Base-by-base conservation (phyloP, 2,329 filamentous ascomycete genomes). In the Calonectria pseudoreteaudii region DNA sequence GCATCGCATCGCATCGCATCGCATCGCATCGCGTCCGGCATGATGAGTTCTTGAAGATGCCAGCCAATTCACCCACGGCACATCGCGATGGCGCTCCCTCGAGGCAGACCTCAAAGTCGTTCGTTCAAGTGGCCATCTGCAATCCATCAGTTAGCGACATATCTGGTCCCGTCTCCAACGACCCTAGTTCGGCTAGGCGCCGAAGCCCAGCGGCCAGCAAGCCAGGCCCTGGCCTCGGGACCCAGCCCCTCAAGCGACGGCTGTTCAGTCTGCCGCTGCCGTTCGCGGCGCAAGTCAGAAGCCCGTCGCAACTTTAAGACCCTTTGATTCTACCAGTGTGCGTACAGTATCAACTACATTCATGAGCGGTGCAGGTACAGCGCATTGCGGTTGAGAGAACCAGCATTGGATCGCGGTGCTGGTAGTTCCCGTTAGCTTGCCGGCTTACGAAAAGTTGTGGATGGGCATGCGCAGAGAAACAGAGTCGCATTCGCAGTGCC, bases 91-190 rank as follows among this genome's bases (percentile, higher is more conserved):
- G 38, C 26, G 41, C 44, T 65, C 60, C 11, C 26, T 49, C 38
- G 41, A 65, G 41, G 60, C 60, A 65, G 28, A 23, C 41, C 60
- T 65, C 60, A 26, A 31, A 26, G 30, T 65, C 31, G 50, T 60
- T 34, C 65, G 44, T 72, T 69, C 70, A 68, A 76, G 75, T 74
- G 77, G 70, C 74, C 79, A 76, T 72, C 77, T 70, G 73, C 73
- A 72, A 80, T 78, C 74, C 78, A 78, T 80, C 62, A 73, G 60
- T 72, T 80, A 80, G 79, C 74, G 78, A 80, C 79, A 78, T 79
- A 66, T 71, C 66, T 58, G 66, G 66, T 30, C 70, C 58, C 72
- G 72, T 75, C 76, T 74, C 74, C 68, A 80, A 71, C 71, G 64
- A 73, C 76, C 77, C 77, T 71, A 79, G 79, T 80, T 74, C 52